phyloP scores from a whole-genome alignment of 2,329 filamentous ascomycete genomes.

The Eutypa lata region DNA sequence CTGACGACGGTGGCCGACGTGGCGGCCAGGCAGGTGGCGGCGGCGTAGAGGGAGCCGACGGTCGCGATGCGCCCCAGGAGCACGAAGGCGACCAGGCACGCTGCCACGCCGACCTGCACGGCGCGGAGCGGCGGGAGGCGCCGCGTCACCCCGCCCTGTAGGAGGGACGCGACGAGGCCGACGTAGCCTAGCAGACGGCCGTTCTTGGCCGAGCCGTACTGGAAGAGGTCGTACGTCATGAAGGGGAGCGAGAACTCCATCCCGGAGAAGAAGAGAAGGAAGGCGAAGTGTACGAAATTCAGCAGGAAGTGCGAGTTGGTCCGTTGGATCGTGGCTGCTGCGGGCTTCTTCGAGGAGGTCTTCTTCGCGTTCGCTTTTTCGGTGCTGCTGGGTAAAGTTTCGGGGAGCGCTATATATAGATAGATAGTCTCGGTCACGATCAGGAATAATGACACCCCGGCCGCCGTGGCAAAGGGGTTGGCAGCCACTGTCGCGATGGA shows the following conservation, averaged over 20 bases:
- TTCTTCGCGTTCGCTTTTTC: slow-evolving; percentile 17
- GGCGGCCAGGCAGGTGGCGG: slow-evolving; percentile 79
- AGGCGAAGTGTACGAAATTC: slow-evolving; percentile 82
- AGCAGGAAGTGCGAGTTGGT: slow-evolving; percentile 83
- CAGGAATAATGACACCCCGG: slow-evolving; percentile 79
- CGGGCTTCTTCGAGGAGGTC: slow-evolving; percentile 20
- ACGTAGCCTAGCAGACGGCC: slow-evolving; percentile 87
- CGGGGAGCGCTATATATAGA: slow-evolving; percentile 78
- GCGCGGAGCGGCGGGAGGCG: slow-evolving; percentile 77
- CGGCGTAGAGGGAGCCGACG: slow-evolving; percentile 70
- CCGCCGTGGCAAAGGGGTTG: slow-evolving; percentile 92
- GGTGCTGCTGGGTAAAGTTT: slow-evolving; percentile 68
- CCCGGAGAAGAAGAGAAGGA: slow-evolving; percentile 94
- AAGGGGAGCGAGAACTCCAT: slow-evolving; percentile 98
- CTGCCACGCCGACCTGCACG: slow-evolving; percentile 73
- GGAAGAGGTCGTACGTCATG: slow-evolving; percentile 93
- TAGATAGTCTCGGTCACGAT: slow-evolving; percentile 87
- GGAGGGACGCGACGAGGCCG: slow-evolving; percentile 83
- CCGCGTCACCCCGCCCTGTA: slow-evolving; percentile 89
- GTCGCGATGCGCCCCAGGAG: slow-evolving; percentile 69
- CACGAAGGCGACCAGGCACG: slow-evolving; percentile 77
- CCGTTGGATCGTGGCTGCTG: slow-evolving; percentile 37
- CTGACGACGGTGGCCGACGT: slow-evolving; percentile 95
- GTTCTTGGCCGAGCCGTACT: slow-evolving; percentile 74
- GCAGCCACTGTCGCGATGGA: slow-evolving; percentile 73